phyloP scores from a whole-genome alignment of 495 filamentous ascomycete genomes.

The Talaromyces nanjingensis region DNA sequence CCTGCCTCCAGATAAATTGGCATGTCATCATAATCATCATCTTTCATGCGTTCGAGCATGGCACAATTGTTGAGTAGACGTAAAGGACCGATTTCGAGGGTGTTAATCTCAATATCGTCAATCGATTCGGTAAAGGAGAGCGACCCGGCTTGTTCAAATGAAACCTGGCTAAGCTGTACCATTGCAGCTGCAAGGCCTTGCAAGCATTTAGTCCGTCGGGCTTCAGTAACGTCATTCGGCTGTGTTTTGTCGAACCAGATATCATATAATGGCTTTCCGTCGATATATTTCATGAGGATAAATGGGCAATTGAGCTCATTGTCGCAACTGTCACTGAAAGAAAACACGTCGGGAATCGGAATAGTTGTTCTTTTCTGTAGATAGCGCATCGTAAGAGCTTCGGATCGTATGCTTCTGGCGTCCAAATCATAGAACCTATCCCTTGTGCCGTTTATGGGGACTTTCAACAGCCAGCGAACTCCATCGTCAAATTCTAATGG shows the following conservation, averaged over 20 bases:
- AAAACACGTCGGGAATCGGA: constrained; percentile 23
- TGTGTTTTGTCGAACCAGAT: constrained; percentile 17
- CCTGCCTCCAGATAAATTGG: constrained; percentile 13
- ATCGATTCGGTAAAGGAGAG: constrained; percentile 17
- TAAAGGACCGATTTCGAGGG: constrained; percentile 9
- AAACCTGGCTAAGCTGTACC: constrained; percentile 22
- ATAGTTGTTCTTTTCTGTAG: constrained; percentile 18
- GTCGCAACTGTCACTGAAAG: constrained; percentile 12
- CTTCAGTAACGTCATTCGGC: background rate
- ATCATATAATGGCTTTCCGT: constrained; percentile 15
- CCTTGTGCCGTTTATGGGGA: constrained; percentile 14
- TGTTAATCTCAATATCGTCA: background rate
- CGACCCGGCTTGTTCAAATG: constrained; percentile 15
- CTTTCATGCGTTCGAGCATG: constrained; percentile 16
- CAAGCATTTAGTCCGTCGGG: constrained; percentile 17
- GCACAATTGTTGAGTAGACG: constrained; percentile 12
- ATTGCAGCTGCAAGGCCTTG: constrained; percentile 23
- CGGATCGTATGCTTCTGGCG: constrained; percentile 11
- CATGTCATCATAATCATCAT: constrained; percentile 13
- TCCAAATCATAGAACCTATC: constrained; percentile 12
- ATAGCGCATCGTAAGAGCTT: constrained; percentile 16
- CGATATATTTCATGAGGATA: constrained; percentile 19
- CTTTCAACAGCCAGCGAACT: constrained; percentile 16
- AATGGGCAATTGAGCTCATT: constrained; percentile 14
- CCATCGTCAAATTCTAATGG: constrained; percentile 11